A percentile compares a stretch with the other conserved stretches of the same genome.
phyloP scores from a whole-genome alignment of 176 grass and related monocot genomes.

The sorghum (Sorghum bicolor) region Sorghum_bicolor_NCBIv3 NC_012872.2:65398001-65398500 shows the following conservation, averaged over 20 bases:
- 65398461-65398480: background rate
- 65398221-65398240: constrained; percentile 92
- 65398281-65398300: constrained; percentile 69
- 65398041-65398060: background rate
- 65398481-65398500: constrained; percentile 5
- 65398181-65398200: constrained; percentile 96
- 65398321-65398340: background rate
- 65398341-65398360: constrained; percentile 11
- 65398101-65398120: constrained; percentile 3
- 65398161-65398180: constrained; percentile 93
- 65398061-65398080: background rate
- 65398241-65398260: constrained; percentile 95
- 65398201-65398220: constrained; percentile 82
- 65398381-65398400: background rate
- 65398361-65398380: background rate
- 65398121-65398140: constrained; percentile 1
- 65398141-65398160: constrained; percentile 49
- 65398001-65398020: background rate
- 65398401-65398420: background rate
- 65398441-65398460: constrained; percentile 1
- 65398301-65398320: constrained; percentile 21
- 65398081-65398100: background rate
- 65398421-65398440: background rate
- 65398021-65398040: background rate
- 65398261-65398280: constrained; percentile 85